Percentiles rank a stretch among this genome's conserved stretches.
phyloP scores from a whole-genome alignment of 1,284 basidiomycete species.

The Porodaedalea pini region DNA sequence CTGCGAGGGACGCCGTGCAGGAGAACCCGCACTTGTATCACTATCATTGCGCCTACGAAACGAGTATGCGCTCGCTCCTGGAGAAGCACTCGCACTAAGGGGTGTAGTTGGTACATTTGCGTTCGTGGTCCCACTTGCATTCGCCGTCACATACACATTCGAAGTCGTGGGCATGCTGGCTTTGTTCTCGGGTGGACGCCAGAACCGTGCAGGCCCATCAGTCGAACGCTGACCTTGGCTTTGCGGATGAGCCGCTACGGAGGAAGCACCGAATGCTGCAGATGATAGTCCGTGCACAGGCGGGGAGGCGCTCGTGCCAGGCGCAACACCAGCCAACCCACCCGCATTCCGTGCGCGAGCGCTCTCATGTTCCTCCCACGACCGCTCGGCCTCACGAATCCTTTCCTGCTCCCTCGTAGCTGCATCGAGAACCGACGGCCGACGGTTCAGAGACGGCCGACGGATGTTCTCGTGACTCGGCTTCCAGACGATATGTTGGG shows the following conservation, averaged over 20 bases:
- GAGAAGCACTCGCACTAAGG: neutral
- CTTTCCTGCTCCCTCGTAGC: constrained; percentile 3
- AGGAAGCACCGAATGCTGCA: neutral
- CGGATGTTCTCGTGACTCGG: constrained; percentile 12
- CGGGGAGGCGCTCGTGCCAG: neutral
- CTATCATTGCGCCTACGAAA: constrained; percentile 13
- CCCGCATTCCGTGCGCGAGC: neutral
- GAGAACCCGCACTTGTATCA: constrained; percentile 4
- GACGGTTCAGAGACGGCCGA: neutral
- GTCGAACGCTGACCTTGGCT: neutral
- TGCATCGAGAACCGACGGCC: neutral
- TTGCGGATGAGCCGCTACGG: neutral
- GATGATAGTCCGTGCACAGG: neutral
- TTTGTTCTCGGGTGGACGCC: neutral
- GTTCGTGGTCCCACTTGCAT: neutral
- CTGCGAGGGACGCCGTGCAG: neutral
- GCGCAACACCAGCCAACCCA: neutral
- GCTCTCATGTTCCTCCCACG: constrained; percentile 5
- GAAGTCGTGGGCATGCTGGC: neutral
- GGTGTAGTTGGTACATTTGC: neutral
- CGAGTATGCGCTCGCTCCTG: neutral
- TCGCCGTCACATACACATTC: neutral
- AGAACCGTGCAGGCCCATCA: neutral
- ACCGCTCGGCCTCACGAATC: constrained; percentile 5
- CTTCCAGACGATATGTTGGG: constrained; percentile 13